These are phyloP conservation scores for Trichothecium sympodiale DNA, from an alignment of 2,329 filamentous ascomycete species.

Conservation along the genomic window DNA sequence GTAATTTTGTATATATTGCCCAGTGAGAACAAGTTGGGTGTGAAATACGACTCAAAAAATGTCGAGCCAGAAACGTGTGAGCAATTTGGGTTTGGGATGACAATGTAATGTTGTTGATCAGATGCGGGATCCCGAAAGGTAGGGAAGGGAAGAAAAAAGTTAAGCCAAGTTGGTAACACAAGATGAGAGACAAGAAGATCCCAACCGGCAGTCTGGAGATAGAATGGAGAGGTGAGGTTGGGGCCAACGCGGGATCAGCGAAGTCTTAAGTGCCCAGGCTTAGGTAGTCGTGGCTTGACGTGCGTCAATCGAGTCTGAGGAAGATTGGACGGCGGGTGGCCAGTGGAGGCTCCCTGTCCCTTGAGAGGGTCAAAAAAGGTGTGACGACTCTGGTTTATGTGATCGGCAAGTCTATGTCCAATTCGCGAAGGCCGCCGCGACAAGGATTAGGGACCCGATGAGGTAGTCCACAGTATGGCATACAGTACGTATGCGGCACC, in stretches of 20 bases:
- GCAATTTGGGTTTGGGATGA: no score
- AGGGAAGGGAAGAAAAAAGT: conserved; percentile 18
- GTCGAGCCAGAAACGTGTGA: not conserved
- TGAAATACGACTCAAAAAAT: not conserved
- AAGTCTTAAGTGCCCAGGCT: conserved; percentile 43
- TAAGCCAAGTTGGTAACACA: conserved; percentile 34
- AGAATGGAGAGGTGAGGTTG: conserved; percentile 19
- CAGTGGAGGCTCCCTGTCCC: conserved; percentile 23
- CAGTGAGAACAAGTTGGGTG: not conserved
- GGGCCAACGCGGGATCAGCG: conserved; percentile 42
- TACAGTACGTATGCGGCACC: conserved; percentile 4
- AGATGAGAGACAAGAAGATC: conserved; percentile 26
- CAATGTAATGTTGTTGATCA: conserved; percentile 36
- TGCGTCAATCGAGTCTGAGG: conserved; percentile 19
- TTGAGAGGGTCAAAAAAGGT: conserved; percentile 20
- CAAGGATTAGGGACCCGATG: conserved; percentile 30
- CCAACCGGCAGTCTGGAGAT: conserved; percentile 16
- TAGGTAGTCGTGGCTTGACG: conserved; percentile 19
- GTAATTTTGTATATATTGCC: not conserved
- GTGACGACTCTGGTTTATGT: conserved; percentile 41
- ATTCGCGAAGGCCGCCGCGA: conserved; percentile 33
- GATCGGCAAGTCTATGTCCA: conserved; percentile 45
- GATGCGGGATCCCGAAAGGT: conserved; percentile 32
- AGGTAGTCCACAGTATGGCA: conserved; percentile 14
- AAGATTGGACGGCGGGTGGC: conserved; percentile 24